Evolutionary conservation across 2,329 filamentous ascomycete species (phyloP), one percentile per base, ranked within the genome.

Genomic region (Aspergillus sp.): DNA sequence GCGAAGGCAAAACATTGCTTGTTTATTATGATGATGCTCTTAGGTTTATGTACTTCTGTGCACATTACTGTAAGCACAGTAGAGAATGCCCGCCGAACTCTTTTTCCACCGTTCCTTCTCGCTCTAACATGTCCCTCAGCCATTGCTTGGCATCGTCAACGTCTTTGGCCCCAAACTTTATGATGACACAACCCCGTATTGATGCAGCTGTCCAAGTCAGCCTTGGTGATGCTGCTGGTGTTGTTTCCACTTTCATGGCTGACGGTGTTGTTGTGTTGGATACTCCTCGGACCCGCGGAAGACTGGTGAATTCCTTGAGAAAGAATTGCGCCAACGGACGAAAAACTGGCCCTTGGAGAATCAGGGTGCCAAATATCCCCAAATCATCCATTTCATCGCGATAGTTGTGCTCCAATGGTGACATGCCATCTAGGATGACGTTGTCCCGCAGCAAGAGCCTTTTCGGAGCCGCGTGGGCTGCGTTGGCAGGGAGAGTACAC

Each of bases 341-440:
- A 22, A 43, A 43, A 22, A 44, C 17, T 5, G 42, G 42, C 19
- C 42, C 42, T 19, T 3, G 25, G 42, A 44, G 15, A 13, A 44
- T 19, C 23, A 44, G 23, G 17, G 42, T 44, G 42, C 42, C 25
- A 32, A 44, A 44, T 19, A 43, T 13, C n/a, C 42, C 42, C 23
- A 44, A 27, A 44, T 44, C 20, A 32, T 44, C 25, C 42, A 44
- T 44, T 17, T 32, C 23, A 12, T 44, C 42, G n/a, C 42, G 42
- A 33, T 15, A 20, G 20, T 10, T 32, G n/a, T 44, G 23, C 13
- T 33, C 42, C 6, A 43, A 9, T 9, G 25, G 6, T 12, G 25
- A 13, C 25, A 20, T 32, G 27, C 27, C 30, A 32, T 32, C 42
- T 23, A 33, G 17, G 7, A 27, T 15, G 42, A 44, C 32, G 42